Evolutionary conservation across 2,329 filamentous ascomycete genomes (phyloP).

Genomic region (Lanzia echinophila): DNA sequence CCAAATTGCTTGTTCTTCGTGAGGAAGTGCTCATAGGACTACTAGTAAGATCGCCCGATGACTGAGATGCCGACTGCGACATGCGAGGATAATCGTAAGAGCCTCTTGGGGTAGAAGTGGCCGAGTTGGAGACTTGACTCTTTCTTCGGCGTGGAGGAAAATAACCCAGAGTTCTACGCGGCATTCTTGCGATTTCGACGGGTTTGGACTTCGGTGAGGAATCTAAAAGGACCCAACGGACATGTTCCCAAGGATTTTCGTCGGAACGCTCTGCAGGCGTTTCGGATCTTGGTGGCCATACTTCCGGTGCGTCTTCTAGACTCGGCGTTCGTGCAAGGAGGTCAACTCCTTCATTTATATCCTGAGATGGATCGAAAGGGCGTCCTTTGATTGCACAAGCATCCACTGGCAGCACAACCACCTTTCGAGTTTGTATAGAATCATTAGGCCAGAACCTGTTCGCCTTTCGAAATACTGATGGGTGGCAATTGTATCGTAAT

Average conservation of each 20-base stretch:
- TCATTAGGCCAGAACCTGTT: conserved; percentile 96
- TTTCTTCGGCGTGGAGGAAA: conserved; percentile 87
- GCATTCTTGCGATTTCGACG: conserved; percentile 79
- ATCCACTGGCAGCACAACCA: conserved; percentile 79
- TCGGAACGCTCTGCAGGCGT: conserved; percentile 26
- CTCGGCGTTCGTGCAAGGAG: conserved; percentile 46
- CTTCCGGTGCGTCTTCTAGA: conserved; percentile 26
- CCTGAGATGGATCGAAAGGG: conserved; percentile 46
- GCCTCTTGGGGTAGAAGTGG: conserved; percentile 53
- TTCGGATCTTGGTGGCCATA: conserved; percentile 23
- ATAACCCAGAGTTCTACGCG: conserved; percentile 75
- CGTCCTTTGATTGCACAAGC: conserved; percentile 78
- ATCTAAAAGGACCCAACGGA: conserved; percentile 81
- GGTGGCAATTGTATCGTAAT: conserved; percentile 80
- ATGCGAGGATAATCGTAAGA: conserved; percentile 24
- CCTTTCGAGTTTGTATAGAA: conserved; percentile 76
- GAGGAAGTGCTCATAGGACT: conserved; percentile 22
- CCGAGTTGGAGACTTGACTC: conserved; percentile 52
- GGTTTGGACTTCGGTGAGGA: conserved; percentile 54
- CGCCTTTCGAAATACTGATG: conserved; percentile 74
- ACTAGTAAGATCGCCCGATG: conserved; percentile 16
- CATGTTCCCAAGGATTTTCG: conserved; percentile 72
- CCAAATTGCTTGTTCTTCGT: conserved; percentile 22
- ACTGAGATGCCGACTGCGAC: conserved; percentile 16
- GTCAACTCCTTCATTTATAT: conserved; percentile 38